Evolutionary conservation across 352 stramenopile species (phyloP).

Genomic region (Plasmopara muralis): DNA sequence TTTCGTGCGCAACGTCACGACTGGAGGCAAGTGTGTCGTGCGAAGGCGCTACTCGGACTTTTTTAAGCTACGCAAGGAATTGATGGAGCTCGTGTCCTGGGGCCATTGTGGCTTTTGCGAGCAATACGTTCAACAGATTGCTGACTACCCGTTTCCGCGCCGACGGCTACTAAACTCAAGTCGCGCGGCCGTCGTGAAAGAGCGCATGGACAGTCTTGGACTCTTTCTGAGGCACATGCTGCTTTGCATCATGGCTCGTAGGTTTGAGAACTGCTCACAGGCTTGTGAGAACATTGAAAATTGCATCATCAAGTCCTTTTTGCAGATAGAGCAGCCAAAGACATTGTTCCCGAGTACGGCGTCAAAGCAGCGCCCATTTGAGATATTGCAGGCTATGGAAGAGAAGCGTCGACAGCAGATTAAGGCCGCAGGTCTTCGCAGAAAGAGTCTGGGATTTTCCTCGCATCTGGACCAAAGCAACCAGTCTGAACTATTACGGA

Average conservation of each 20-base stretch:
- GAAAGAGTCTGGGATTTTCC: conserved; percentile 41
- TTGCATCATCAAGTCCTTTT: conserved; percentile 65
- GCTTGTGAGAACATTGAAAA: conserved; percentile 61
- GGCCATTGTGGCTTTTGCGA: conserved; percentile 66
- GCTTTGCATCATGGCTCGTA: conserved; percentile 60
- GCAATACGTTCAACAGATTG: conserved; percentile 56
- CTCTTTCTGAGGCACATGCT: conserved; percentile 75
- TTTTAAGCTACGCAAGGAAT: conserved; percentile 76
- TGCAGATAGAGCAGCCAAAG: conserved; percentile 63
- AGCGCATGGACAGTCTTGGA: conserved; percentile 77
- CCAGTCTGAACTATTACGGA: conserved; percentile 25
- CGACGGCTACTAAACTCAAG: conserved; percentile 70
- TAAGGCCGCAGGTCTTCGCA: conserved; percentile 49
- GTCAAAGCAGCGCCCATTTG: conserved; percentile 50
- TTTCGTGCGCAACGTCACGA: conserved; percentile 68
- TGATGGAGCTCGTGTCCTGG: conserved; percentile 76
- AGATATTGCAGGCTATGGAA: conserved; percentile 62
- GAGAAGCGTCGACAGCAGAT: conserved; percentile 67
- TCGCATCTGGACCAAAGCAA: conserved; percentile 38
- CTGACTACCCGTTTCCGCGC: conserved; percentile 72
- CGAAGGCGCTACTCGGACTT: conserved; percentile 82
- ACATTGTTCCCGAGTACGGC: conserved; percentile 42
- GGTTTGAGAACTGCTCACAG: conserved; percentile 63
- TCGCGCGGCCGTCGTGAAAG: conserved; percentile 60
- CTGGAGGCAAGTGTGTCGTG: conserved; percentile 68